Percentiles rank a stretch among this genome's conserved stretches.
phyloP scores from a whole-genome alignment of 2,329 filamentous ascomycete genomes.

The Monosporascus sp. region DNA sequence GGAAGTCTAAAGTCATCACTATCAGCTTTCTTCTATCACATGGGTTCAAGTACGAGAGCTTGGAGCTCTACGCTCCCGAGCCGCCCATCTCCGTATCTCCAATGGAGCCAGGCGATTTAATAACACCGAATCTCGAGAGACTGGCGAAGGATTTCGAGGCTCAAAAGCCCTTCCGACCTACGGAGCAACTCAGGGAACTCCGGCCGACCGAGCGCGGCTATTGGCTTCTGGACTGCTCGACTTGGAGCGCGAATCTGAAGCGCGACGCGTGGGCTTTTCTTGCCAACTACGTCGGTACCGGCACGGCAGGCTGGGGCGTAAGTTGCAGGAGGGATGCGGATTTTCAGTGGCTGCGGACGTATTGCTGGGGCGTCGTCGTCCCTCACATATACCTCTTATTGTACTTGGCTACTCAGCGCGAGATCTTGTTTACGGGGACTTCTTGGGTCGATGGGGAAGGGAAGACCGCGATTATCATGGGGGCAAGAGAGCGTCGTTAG shows the following conservation, averaged over 20 bases:
- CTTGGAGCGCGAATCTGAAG: slow-evolving; percentile 46
- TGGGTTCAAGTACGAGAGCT: slow-evolving; percentile 24
- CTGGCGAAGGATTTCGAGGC: slow-evolving; percentile 50
- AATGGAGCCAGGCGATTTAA: slow-evolving; percentile 42
- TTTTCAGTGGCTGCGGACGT: slow-evolving; percentile 54
- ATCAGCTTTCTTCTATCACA: slow-evolving; percentile 18
- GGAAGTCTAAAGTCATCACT: slow-evolving; percentile 9
- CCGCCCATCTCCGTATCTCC: slow-evolving; percentile 42
- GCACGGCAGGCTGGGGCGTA: slow-evolving; percentile 62
- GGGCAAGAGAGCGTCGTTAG: slow-evolving; percentile 17
- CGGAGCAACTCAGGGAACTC: slow-evolving; percentile 41
- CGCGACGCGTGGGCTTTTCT: slow-evolving; percentile 58
- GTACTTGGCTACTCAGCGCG: slow-evolving; percentile 64
- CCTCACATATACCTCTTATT: slow-evolving; percentile 70
- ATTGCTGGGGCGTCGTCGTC: slow-evolving; percentile 71
- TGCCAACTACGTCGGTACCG: slow-evolving; percentile 51
- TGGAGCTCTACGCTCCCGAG: slow-evolving; percentile 49
- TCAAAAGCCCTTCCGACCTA: slow-evolving; percentile 47
- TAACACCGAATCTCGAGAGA: slow-evolving; percentile 50
- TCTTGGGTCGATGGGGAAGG: slow-evolving; percentile 64
- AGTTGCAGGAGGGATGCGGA: slow-evolving; percentile 45
- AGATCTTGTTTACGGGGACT: slow-evolving; percentile 50
- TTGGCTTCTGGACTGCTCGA: slow-evolving; percentile 60
- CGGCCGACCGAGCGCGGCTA: slow-evolving; percentile 66
- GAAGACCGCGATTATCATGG: slow-evolving; percentile 41